Evolutionary conservation across 2,329 filamentous ascomycete genomes (phyloP).

Genomic region (Diaporthe vexans): DNA sequence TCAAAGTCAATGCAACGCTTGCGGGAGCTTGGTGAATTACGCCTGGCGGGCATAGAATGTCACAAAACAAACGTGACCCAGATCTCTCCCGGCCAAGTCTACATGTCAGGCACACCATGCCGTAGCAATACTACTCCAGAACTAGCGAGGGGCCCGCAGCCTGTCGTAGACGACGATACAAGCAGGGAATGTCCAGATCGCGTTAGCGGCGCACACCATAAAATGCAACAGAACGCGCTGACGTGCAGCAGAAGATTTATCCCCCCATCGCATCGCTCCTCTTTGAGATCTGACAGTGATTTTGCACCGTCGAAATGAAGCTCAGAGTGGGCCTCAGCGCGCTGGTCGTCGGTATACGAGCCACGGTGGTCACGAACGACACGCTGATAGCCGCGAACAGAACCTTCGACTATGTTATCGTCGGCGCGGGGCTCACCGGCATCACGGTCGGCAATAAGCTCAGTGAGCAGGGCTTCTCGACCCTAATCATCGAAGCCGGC

Average conservation of each 20-base stretch:
- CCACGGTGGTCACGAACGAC: constrained; percentile 44
- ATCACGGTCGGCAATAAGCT: constrained; percentile 40
- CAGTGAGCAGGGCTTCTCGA: constrained; percentile 44
- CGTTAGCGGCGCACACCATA: neutral
- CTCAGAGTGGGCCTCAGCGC: neutral
- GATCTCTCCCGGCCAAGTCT: too few species aligned
- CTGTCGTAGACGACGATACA: too few species aligned
- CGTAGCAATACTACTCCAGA: too few species aligned
- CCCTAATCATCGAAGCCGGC: constrained; percentile 46
- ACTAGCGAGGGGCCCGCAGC: too few species aligned
- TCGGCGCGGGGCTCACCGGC: constrained; percentile 41
- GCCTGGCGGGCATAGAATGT: too few species aligned
- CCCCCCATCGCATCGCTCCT: neutral
- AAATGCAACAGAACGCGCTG: neutral
- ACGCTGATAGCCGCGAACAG: constrained; percentile 33
- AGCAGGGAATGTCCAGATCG: too few species aligned
- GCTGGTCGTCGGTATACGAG: neutral
- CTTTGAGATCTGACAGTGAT: too few species aligned
- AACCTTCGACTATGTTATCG: constrained; percentile 41
- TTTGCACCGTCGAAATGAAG: neutral
- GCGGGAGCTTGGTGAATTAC: too few species aligned
- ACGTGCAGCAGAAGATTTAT: neutral
- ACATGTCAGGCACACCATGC: too few species aligned
- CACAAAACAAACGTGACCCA: too few species aligned
- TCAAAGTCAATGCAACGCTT: too few species aligned